Base-by-base conservation (phyloP, 805 yeast species). In the Kodamaea lidongshanica region DNA sequence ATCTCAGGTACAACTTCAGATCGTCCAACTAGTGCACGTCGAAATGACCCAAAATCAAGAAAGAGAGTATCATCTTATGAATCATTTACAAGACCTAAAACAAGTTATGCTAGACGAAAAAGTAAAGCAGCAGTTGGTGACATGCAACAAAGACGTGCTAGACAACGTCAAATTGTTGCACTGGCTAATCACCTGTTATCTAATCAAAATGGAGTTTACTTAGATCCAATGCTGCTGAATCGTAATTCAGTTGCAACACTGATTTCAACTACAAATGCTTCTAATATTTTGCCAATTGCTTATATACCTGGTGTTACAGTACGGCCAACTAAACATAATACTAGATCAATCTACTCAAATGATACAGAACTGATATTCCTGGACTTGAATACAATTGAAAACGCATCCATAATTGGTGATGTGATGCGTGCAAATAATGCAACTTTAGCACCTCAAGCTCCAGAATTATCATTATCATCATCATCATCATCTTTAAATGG, bases 281-380 rank as follows among this genome's bases (percentile, higher is more conserved):
- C 94, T 9, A 87, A 88, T 54, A 77, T 88, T 40, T 70, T 88
- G 38, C 95, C 95, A 12, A 80, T 89, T 34, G 95, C 95, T 3
- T 88, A 87, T 50, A 84, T 88, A 37, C 97, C 96, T 0, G 96
- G 96, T 20, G 96, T 87, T 25, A 83, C 87, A 4, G 74, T 76
- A 13, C 63, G 79, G 15, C 67, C 72, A 27, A 61, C 66, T 6
- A 58, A 58, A 32, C 60, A 63, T 42, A 60, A 62, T 56, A 45
- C 65, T 42, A 42, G 70, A 48, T 44, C 69, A 47, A 48, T 71
- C 45, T 46, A 70, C 56, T 52, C 65, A 45, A 46, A 69, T 52
- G 60, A 70, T 41, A 39, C 59, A 23, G 58, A 58, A 16, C 59
- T 67, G 27, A 51, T 62, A 8, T 63, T 63, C 39, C 60, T 67